phyloP scores from a whole-genome alignment of 2,329 filamentous ascomycete genomes.

The Epichloe brachyelytri region DNA sequence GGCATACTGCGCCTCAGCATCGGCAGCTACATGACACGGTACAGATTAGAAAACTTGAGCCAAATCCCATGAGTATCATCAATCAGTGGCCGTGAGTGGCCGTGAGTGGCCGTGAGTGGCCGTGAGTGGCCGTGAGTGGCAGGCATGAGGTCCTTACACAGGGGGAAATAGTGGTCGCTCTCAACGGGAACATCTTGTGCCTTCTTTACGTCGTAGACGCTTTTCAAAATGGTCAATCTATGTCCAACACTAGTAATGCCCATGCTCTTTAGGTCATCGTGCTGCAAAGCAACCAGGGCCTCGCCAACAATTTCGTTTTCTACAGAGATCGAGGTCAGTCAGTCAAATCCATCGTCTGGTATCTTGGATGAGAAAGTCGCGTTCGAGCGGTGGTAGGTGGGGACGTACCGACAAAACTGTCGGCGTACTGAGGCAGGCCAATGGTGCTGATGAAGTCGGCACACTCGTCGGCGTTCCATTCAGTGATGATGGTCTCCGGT shows the following conservation, averaged over 20 bases:
- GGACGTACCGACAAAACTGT: constrained; percentile 65
- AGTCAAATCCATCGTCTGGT: not conserved
- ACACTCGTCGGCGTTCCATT: constrained; percentile 78
- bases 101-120: not conserved
- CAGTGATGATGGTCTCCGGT: constrained; percentile 62
- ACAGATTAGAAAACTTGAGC: constrained; percentile 8
- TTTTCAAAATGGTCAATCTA: constrained; percentile 86
- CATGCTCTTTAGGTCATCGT: constrained; percentile 92
- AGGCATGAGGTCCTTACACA: constrained; percentile 47
- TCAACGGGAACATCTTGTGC: constrained; percentile 86
- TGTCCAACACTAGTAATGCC: constrained; percentile 87
- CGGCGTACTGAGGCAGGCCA: constrained; percentile 70
- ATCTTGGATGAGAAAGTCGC: not conserved
- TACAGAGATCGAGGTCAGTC: constrained; percentile 23
- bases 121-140: not conserved
- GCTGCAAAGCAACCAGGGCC: constrained; percentile 73
- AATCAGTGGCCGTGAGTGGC: not conserved
- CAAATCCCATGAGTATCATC: not conserved
- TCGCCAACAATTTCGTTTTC: constrained; percentile 94
- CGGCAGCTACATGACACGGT: constrained; percentile 52
- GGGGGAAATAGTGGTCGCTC: constrained; percentile 82
- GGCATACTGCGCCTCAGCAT: constrained; percentile 73
- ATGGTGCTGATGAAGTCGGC: constrained; percentile 76
- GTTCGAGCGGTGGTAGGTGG: not conserved
- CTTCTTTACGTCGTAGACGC: constrained; percentile 91